These are phyloP conservation scores for Zygosaccharomyces sapae DNA, from an alignment of 1,139 yeast species.

Conservation along the genomic window DNA sequence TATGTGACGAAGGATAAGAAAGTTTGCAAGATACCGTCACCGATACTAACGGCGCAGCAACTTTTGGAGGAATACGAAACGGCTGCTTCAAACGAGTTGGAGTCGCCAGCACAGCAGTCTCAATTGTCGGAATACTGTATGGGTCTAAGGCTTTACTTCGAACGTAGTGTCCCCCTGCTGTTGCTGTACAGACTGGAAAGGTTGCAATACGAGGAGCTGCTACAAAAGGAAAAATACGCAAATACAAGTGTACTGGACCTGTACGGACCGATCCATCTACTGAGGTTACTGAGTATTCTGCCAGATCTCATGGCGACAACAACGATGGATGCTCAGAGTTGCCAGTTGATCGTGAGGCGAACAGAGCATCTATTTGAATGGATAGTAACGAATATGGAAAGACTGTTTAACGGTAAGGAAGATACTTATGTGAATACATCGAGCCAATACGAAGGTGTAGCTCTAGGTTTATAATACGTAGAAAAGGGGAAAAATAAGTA, in stretches of 20 bases:
- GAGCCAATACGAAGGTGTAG: constrained; percentile 37
- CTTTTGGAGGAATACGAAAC: constrained; percentile 49
- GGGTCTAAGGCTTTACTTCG: constrained; percentile 75
- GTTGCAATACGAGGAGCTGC: constrained; percentile 65
- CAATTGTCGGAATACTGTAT: constrained; percentile 61
- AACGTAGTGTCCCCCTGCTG: constrained; percentile 65
- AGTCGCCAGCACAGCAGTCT: constrained; percentile 45
- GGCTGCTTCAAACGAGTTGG: constrained; percentile 21
- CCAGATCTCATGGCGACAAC: constrained; percentile 80
- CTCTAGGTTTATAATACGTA: constrained; percentile 29
- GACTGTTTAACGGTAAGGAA: constrained; percentile 16
- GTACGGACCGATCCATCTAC: constrained; percentile 76
- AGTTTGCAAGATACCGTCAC: constrained; percentile 58
- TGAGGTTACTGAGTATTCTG: constrained; percentile 67
- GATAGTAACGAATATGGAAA: constrained; percentile 22
- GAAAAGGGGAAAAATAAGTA: neutral
- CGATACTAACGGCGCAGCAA: constrained; percentile 44
- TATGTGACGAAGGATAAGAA: constrained; percentile 74
- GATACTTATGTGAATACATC: constrained; percentile 32
- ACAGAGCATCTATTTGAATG: constrained; percentile 30
- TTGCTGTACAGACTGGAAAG: constrained; percentile 81
- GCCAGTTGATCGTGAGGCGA: constrained; percentile 29
- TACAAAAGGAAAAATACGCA: constrained; percentile 39
- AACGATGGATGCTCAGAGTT: constrained; percentile 72
- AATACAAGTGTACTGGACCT: constrained; percentile 42